Conservation (phyloP, 1,139 yeast genomes). For the Blastobotrys apis region DNA sequence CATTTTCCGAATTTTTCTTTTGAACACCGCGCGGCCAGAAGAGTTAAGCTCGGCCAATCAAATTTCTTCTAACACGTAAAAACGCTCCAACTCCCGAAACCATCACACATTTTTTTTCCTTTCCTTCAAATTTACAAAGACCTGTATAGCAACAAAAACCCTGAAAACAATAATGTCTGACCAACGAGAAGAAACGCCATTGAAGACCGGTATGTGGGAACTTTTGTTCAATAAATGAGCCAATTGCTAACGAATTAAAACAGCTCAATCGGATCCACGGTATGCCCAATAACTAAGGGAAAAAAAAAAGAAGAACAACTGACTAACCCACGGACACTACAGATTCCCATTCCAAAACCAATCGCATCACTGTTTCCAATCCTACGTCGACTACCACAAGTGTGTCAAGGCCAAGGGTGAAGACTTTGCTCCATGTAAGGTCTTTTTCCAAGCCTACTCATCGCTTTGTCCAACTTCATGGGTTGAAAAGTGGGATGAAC, state of each 20-base stretch:
- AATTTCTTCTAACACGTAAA: neutral
- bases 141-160: too few relatives aligned
- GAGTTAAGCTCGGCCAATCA: too few relatives aligned
- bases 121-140: too few relatives aligned
- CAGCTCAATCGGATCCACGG: slow-evolving; percentile 24
- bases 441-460: slow-evolving; percentile 85
- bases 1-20: neutral
- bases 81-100: neutral
- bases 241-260: too few relatives aligned
- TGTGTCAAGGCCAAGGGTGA: slow-evolving; percentile 96
- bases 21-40: too few relatives aligned
- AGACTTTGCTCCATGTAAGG: slow-evolving; percentile 96
- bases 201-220: too few relatives aligned
- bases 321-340: neutral
- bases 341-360: slow-evolving; percentile 85
- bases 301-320: neutral
- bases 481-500: slow-evolving; percentile 96
- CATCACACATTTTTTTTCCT: slow-evolving; percentile 4
- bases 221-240: too few relatives aligned
- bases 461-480: slow-evolving; percentile 90
- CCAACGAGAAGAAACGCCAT: too few relatives aligned
- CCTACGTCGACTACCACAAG: slow-evolving; percentile 96
- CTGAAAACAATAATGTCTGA: too few relatives aligned
- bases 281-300: slow-evolving; percentile 6
- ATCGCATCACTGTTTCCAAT: slow-evolving; percentile 97